Evolutionary conservation across 345 rosid genomes (phyloP).

Genomic region (Ceriops zippeliana): DNA sequence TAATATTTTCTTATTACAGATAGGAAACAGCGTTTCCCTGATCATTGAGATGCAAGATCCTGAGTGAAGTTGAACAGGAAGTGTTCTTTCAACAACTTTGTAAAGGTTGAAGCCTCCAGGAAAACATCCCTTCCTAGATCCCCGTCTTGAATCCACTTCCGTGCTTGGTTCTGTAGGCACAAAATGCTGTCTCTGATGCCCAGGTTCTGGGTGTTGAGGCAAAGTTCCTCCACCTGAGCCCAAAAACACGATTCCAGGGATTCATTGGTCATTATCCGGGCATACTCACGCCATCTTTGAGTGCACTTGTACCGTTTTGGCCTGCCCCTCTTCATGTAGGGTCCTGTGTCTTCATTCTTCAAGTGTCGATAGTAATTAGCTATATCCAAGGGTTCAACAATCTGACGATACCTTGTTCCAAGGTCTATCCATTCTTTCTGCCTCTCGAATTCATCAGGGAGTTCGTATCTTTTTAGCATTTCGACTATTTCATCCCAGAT

Average conservation of each 20-base stretch:
- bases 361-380: conserved; percentile 73
- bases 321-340: conserved; percentile 56
- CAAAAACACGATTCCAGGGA: conserved; percentile 57
- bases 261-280: conserved; percentile 13
- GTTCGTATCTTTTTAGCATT: conserved; percentile 54
- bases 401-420: conserved; percentile 48
- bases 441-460: conserved; percentile 61
- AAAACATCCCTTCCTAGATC: conserved; percentile 37
- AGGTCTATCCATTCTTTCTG: conserved; percentile 33
- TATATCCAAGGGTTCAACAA: conserved; percentile 72
- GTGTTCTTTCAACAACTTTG: conserved; percentile 42
- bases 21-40: neutral
- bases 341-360: conserved; percentile 80
- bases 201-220: neutral
- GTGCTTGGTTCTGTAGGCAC: conserved; percentile 18
- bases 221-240: conserved; percentile 82
- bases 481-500: conserved; percentile 61
- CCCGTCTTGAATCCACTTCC: conserved; percentile 23
- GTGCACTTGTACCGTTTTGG: conserved; percentile 60
- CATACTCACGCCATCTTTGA: conserved; percentile 64
- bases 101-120: conserved; percentile 46
- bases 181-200: conserved; percentile 15
- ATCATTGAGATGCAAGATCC: conserved; percentile 11
- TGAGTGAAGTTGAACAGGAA: conserved; percentile 22
- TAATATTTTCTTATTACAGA: too few relatives aligned